Percentiles rank a stretch among this genome's conserved stretches.
Conservation (phyloP, 2,329 filamentous ascomycete species). For the Fusarium chaquense region DNA sequence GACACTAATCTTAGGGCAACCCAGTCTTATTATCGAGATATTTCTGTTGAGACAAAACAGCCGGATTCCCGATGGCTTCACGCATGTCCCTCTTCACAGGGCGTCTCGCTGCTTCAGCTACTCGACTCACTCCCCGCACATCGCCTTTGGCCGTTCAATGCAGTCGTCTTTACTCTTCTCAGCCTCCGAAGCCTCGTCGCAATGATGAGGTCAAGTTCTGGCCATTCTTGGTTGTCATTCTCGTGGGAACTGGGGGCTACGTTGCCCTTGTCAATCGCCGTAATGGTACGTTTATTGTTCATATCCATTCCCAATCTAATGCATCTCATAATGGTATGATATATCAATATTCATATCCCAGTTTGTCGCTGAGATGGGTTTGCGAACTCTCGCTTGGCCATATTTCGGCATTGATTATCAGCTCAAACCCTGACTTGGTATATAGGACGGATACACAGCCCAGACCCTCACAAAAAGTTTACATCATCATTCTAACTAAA, state of each 20-base stretch:
- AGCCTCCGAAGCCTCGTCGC: constrained; percentile 54
- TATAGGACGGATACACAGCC: constrained; percentile 31
- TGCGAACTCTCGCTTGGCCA: not conserved
- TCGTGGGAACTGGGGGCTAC: constrained; percentile 62
- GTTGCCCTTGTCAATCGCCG: constrained; percentile 62
- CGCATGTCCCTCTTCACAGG: constrained; percentile 48
- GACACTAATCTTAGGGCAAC: not conserved
- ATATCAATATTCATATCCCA: not conserved
- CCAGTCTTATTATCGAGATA: not conserved
- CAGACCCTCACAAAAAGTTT: constrained; percentile 35
- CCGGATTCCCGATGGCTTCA: constrained; percentile 48
- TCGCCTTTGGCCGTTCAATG: constrained; percentile 34
- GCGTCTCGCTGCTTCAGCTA: constrained; percentile 45
- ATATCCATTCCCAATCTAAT: not conserved
- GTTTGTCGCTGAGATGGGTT: not conserved
- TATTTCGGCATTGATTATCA: not conserved
- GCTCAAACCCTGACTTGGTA: constrained; percentile 6
- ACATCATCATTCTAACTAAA: constrained; percentile 27
- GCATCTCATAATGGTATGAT: not conserved
- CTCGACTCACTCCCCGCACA: constrained; percentile 34
- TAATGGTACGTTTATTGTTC: constrained; percentile 56
- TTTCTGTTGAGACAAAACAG: not conserved
- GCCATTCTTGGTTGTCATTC: constrained; percentile 67
- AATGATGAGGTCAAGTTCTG: constrained; percentile 65
- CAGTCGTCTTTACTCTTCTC: constrained; percentile 58